These are phyloP conservation scores for Panicum virgatum DNA, from an alignment of 202 grass and related monocot genomes.

Conservation along the genomic window DNA sequence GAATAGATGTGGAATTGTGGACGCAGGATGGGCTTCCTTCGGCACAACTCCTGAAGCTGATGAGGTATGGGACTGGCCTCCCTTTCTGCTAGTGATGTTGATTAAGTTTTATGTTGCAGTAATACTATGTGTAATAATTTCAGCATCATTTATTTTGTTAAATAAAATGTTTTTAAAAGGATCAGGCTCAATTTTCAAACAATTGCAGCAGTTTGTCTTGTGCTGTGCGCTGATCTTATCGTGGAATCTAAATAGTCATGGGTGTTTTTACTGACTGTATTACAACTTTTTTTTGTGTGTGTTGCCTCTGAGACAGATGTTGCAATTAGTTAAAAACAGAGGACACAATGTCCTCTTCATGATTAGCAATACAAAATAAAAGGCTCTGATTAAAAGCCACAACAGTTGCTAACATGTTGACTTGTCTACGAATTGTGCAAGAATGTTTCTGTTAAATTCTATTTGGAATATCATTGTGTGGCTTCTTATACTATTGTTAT, in stretches of 20 bases:
- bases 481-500: not conserved
- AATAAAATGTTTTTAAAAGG: not conserved
- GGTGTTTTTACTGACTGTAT: not conserved
- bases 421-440: not conserved
- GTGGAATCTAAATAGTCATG: not conserved
- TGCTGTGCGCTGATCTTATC: not conserved
- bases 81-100: not conserved
- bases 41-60: conserved; percentile 75
- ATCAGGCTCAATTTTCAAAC: not conserved
- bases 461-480: not conserved
- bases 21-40: conserved; percentile 82
- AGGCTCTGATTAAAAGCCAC: not conserved
- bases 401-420: not conserved
- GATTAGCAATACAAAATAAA: not conserved
- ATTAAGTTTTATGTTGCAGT: not conserved
- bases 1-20: conserved; percentile 66
- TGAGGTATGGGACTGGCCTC: conserved; percentile 57
- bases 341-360: not conserved
- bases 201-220: not conserved
- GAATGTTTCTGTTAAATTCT: not conserved
- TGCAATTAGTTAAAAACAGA: conserved; percentile 14
- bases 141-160: conserved; percentile 4
- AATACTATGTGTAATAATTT: conserved; percentile 10
- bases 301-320: not conserved
- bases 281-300: not conserved